phyloP scores from a whole-genome alignment of 2,329 filamentous ascomycete species.

The Pseudopithomyces chartarum region DNA sequence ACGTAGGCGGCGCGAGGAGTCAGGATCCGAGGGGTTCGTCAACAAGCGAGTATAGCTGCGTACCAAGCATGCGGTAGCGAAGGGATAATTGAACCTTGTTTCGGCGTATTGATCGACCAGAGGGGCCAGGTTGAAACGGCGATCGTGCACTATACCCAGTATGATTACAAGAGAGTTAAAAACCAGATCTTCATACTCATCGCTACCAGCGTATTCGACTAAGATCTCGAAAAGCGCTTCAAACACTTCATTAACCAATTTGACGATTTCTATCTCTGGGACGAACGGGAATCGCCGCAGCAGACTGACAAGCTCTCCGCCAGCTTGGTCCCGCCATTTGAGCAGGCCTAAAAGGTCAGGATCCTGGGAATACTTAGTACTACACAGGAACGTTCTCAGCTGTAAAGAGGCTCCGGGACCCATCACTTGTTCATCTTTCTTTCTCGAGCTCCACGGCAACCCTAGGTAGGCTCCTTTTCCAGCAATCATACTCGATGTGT shows the following conservation, averaged over 20 bases:
- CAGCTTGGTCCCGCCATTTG: slow-evolving; percentile 79
- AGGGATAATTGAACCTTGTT: slow-evolving; percentile 88
- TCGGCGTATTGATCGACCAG: slow-evolving; percentile 92
- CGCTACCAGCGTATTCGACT: slow-evolving; percentile 86
- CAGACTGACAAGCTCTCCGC: slow-evolving; percentile 72
- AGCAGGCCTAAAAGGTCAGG: slow-evolving; percentile 81
- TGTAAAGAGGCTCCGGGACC: slow-evolving; percentile 80
- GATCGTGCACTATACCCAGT: slow-evolving; percentile 90
- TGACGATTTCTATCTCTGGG: slow-evolving; percentile 96
- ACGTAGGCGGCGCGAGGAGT: slow-evolving; percentile 81
- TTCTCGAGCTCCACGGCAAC: slow-evolving; percentile 79
- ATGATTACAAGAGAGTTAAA: slow-evolving; percentile 91
- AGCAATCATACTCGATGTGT: slow-evolving; percentile 73
- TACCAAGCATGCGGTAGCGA: slow-evolving; percentile 85
- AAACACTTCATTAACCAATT: slow-evolving; percentile 86
- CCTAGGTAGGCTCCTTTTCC: slow-evolving; percentile 87
- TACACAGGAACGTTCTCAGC: slow-evolving; percentile 86
- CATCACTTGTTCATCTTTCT: slow-evolving; percentile 73
- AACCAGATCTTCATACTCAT: slow-evolving; percentile 89
- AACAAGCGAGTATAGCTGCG: slow-evolving; percentile 84
- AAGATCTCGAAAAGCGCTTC: slow-evolving; percentile 90
- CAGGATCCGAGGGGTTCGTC: slow-evolving; percentile 79
- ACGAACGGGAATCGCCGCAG: slow-evolving; percentile 89
- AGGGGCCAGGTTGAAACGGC: slow-evolving; percentile 88
- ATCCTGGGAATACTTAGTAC: slow-evolving; percentile 93